Conservation (phyloP, 164 flowering plant species). For the Umbilicus rupestris region DNA sequence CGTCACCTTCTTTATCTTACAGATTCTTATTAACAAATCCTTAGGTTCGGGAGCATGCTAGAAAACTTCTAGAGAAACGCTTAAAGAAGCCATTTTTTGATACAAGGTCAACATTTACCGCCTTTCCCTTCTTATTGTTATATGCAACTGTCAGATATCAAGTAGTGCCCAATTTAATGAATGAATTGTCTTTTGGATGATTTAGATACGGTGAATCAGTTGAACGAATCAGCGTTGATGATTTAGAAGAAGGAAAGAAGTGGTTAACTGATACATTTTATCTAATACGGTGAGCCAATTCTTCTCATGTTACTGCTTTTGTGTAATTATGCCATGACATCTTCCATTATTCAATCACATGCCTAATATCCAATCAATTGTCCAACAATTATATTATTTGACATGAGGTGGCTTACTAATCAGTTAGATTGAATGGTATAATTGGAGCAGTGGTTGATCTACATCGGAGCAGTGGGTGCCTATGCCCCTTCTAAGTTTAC, state of each 20-base stretch:
- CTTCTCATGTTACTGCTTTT: background rate
- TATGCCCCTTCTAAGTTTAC: background rate
- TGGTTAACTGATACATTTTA: conserved; percentile 77
- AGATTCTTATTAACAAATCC: conserved; percentile 1
- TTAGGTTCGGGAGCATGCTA: conserved; percentile 94
- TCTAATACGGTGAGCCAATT: conserved; percentile 64
- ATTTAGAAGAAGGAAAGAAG: conserved; percentile 71
- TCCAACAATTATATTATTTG: background rate
- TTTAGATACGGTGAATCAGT: conserved; percentile 54
- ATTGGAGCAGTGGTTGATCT: background rate
- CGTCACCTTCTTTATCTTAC: background rate
- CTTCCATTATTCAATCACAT: background rate
- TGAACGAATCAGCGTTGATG: conserved; percentile 65
- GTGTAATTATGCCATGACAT: background rate
- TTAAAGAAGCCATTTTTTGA: conserved; percentile 78
- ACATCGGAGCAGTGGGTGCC: too few species aligned
- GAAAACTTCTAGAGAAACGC: conserved; percentile 91
- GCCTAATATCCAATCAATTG: background rate
- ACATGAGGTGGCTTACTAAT: background rate
- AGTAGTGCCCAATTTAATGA: background rate
- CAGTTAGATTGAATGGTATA: background rate
- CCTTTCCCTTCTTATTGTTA: background rate
- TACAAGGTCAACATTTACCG: conserved; percentile 31
- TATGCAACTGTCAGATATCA: background rate
- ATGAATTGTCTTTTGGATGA: background rate